phyloP scores from a whole-genome alignment of 805 yeast genomes.

The Lipomyces kockii region DNA sequence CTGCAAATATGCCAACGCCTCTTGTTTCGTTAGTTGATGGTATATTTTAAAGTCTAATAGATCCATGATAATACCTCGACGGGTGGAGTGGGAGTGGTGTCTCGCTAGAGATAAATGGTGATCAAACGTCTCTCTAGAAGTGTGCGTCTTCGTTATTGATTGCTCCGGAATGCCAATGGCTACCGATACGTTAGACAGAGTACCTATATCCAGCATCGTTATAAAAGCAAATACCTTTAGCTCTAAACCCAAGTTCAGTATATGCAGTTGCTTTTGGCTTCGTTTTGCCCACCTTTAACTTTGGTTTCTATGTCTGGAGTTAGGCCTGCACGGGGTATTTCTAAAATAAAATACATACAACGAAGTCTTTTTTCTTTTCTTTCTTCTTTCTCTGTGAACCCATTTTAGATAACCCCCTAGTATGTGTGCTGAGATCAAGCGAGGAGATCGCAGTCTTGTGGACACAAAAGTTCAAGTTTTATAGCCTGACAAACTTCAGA shows the following conservation, averaged over 20 bases:
- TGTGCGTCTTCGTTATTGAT: conserved; percentile 40
- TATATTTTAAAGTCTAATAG: not conserved
- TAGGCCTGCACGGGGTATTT: conserved; percentile 6
- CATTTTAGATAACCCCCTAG: conserved; percentile 10
- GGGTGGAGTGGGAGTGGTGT: conserved; percentile 71
- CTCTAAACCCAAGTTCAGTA: conserved; percentile 84
- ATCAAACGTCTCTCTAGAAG: conserved; percentile 43
- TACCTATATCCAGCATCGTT: not conserved
- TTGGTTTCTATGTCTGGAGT: conserved; percentile 55
- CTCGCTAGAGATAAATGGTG: conserved; percentile 71
- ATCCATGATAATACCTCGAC: conserved; percentile 55
- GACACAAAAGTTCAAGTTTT: not conserved
- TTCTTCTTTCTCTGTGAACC: conserved; percentile 54
- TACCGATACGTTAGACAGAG: conserved; percentile 29
- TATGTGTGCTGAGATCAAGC: not conserved
- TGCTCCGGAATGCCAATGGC: conserved; percentile 51
- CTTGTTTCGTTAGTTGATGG: conserved; percentile 5
- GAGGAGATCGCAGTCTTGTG: not conserved
- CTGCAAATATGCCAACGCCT: conserved; percentile 60
- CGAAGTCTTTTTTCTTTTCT: conserved; percentile 74
- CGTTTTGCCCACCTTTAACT: conserved; percentile 86
- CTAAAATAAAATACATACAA: conserved; percentile 41
- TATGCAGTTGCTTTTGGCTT: conserved; percentile 70
- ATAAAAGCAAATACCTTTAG: conserved; percentile 50
- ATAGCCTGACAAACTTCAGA: too few species aligned